Evolutionary conservation across 306 rosid species (phyloP).

Genomic region (Acacia confusa): DNA sequence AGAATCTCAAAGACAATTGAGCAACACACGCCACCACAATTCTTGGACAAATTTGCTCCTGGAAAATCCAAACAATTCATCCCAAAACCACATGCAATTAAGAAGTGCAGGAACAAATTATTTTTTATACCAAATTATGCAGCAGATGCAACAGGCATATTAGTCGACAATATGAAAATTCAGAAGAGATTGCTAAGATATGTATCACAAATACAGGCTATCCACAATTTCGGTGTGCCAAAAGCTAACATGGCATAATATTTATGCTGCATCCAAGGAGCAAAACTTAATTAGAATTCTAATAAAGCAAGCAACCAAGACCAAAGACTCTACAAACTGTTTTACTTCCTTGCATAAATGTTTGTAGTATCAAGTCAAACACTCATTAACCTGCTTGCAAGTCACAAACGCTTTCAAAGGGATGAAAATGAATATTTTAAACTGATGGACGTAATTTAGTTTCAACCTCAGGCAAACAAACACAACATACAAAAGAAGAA

Average conservation of each 20-base stretch:
- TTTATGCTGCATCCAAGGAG: not conserved
- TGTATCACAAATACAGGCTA: no score
- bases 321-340: not conserved
- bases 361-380: not conserved
- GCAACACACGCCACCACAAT: no score
- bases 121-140: no score
- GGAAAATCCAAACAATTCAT: no score
- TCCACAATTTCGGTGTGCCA: not conserved
- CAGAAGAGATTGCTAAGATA: no score
- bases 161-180: no score
- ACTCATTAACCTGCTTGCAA: not conserved
- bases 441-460: not conserved
- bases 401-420: not conserved
- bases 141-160: no score
- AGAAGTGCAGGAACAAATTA: no score
- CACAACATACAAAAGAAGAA: not conserved
- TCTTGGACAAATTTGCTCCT: no score
- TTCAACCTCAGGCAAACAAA: not conserved
- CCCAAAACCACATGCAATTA: no score
- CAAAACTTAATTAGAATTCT: not conserved
- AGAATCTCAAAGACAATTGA: no score
- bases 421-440: not conserved
- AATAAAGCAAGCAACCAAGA: not conserved
- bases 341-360: not conserved
- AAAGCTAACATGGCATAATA: not conserved